Evolutionary conservation across 208 protist species (phyloP).

Genomic region (Entamoeba nuttalli): DNA sequence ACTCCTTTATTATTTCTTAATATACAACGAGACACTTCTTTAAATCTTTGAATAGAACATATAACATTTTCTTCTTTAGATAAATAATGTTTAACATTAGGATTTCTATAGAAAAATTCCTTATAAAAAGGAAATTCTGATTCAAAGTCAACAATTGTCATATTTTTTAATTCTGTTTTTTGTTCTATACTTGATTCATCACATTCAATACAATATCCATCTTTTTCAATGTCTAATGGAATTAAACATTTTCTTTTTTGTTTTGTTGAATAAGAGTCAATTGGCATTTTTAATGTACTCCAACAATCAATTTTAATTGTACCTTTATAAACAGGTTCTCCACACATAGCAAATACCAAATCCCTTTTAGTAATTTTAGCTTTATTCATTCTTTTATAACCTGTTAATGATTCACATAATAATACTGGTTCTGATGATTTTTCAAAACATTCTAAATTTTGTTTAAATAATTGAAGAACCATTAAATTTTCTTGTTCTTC

Average conservation of each 20-base stretch:
- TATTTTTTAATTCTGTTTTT: not conserved
- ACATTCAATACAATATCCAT: not conserved
- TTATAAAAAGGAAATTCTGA: not conserved
- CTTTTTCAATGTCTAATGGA: not conserved
- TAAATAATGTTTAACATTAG: not conserved
- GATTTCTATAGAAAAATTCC: not conserved
- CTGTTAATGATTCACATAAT: not conserved
- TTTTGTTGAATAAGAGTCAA: not conserved
- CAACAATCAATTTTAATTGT: not conserved
- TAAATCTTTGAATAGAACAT: not conserved
- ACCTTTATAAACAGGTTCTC: not conserved
- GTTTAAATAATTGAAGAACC: not conserved
- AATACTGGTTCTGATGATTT: not conserved
- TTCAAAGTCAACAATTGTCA: not conserved
- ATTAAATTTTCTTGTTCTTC: not conserved
- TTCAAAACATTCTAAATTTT: not conserved
- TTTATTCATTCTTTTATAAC: not conserved
- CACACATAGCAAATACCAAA: not conserved
- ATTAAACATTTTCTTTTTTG: not conserved
- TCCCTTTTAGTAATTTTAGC: not conserved
- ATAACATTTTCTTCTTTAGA: not conserved
- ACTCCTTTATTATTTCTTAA: not conserved
- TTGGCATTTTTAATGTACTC: not conserved
- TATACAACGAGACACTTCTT: not conserved
- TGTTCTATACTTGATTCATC: not conserved